These are phyloP conservation scores for Vinca minor DNA, from an alignment of 257 asterid species.

Conservation along the genomic window DNA sequence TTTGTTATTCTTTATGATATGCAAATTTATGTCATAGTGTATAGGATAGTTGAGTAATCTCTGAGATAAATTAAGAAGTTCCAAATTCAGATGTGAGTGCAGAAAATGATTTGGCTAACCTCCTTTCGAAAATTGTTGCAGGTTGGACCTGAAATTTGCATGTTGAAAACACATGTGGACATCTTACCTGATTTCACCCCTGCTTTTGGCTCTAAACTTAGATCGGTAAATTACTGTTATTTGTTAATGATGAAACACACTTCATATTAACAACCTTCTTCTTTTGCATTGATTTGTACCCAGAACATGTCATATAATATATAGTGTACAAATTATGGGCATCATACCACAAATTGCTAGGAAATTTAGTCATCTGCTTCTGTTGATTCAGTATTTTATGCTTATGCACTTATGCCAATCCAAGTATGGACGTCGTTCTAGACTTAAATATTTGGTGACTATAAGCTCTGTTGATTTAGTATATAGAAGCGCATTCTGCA, in stretches of 20 bases:
- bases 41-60: background rate
- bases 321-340: background rate
- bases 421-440: background rate
- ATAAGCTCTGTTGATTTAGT: background rate
- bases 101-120: background rate
- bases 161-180: conserved; percentile 96
- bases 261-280: background rate
- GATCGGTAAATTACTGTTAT: conserved; percentile 45
- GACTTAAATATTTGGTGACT: background rate
- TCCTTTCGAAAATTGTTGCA: conserved; percentile 26
- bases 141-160: conserved; percentile 98
- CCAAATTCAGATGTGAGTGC: background rate
- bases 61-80: background rate
- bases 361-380: background rate
- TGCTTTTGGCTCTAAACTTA: conserved; percentile 85
- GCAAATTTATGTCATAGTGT: background rate
- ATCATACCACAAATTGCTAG: background rate
- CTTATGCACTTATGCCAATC: background rate
- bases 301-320: background rate
- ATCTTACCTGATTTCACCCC: conserved; percentile 90
- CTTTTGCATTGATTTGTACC: background rate
- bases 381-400: background rate
- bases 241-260: background rate
- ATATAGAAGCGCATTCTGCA: background rate
- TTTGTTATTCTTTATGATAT: background rate